Evolutionary conservation across 2,329 filamentous ascomycete species (phyloP), one percentile per base, ranked within the genome.

Genomic region (Cercospora zeina): DNA sequence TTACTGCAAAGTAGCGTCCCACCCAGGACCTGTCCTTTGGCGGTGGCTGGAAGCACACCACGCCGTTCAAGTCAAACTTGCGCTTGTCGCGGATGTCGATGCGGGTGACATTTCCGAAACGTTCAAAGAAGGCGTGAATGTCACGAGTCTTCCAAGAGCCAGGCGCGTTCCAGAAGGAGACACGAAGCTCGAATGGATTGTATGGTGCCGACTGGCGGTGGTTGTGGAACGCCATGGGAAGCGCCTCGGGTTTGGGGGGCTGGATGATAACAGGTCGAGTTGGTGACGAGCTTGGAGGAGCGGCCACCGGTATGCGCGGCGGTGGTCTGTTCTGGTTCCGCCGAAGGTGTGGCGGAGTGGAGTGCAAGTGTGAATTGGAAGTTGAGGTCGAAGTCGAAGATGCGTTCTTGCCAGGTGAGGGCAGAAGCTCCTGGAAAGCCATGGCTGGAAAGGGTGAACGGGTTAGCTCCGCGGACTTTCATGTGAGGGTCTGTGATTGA

Each of bases 1-100:
- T 27, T 21, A 55, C 62, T 10, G 56, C 33, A 14, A 69, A 30
- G 30, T 57, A 54, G 8, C 34, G 42, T 1, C 58, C 51, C 3
- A 66, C 62, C 69, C 68, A 72, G 0, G 62, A 53, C 8, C 54
- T 53, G 47, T 66, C 59, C 3, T 13, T 27, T 16, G 70, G 71
- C 7, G 67, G 55, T 19, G 71, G 70, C 21, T 62, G 62, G 51
- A 71, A 72, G n/a, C 61, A 54, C 16, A 71, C 42, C 4, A 54
- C 58, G 21, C 64, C 69, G 16, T 51, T 50, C 19, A 55, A 31
- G 33, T 54, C 36, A 37, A 16, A 21, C n/a, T 30, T 59, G 42
- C 31, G 21, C 24, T 45, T 34, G 27, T 60, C 24, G 5, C 50
- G 16, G n/a, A 72, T 61, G 5, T 68, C 67, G 31, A 72, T 67